These are phyloP conservation scores for Crithidia sp. DNA, from an alignment of 208 protist species.

Conservation along the genomic window DNA sequence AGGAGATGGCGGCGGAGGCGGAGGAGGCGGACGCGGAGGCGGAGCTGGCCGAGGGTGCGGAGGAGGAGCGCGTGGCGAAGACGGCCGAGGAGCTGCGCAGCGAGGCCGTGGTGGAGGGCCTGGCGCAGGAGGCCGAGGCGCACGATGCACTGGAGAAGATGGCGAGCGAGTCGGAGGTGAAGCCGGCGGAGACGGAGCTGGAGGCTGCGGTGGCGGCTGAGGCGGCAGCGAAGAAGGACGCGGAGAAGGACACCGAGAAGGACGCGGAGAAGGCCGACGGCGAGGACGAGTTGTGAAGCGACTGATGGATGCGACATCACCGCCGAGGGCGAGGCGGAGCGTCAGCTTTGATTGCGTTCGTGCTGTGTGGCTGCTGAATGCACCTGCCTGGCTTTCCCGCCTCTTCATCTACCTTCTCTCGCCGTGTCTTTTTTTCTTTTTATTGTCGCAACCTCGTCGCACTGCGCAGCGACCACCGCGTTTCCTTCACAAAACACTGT, in stretches of 20 bases:
- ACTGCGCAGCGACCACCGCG: too few relatives aligned
- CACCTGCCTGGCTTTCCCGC: too few relatives aligned
- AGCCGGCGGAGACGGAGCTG: conserved; percentile 5
- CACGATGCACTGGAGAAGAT: conserved; percentile 4
- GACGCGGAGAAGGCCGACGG: not conserved
- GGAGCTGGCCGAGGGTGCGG: conserved; percentile 2
- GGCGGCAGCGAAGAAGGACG: not conserved
- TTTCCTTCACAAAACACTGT: too few relatives aligned
- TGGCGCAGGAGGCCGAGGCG: conserved; percentile 9
- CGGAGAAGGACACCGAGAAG: conserved; percentile 4
- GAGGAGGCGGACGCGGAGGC: conserved; percentile 3
- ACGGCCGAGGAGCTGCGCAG: conserved; percentile 3
- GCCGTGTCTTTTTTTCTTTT: too few relatives aligned
- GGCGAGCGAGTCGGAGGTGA: conserved; percentile 2
- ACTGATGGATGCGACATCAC: too few relatives aligned
- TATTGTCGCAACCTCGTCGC: too few relatives aligned
- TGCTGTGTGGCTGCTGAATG: too few relatives aligned
- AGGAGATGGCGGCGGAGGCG: conserved; percentile 11
- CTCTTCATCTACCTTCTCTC: too few relatives aligned
- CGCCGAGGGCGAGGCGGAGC: too few relatives aligned
- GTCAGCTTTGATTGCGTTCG: too few relatives aligned
- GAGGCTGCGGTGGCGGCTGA: too few relatives aligned
- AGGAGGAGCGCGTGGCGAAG: not conserved
- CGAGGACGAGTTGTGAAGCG: conserved; percentile 7
- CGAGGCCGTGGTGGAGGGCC: conserved; percentile 1